Evolutionary conservation across 495 filamentous ascomycete genomes (phyloP).

Genomic region (Penicillium manginii): DNA sequence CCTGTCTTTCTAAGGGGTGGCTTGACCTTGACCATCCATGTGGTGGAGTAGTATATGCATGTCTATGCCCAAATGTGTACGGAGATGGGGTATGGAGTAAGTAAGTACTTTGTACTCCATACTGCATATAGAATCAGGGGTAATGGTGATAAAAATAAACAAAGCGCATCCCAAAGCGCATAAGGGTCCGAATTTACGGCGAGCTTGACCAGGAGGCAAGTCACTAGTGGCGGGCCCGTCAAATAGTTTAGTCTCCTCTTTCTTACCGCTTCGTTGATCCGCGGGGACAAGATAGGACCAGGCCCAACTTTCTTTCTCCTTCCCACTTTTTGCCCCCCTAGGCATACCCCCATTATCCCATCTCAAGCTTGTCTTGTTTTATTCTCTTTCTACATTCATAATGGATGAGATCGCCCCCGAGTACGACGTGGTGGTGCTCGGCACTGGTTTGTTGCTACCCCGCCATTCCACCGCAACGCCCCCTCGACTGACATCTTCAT

Average conservation of each 20-base stretch:
- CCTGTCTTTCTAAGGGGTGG: no score
- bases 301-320: constrained; percentile 25
- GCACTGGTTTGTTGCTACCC: constrained; percentile 76
- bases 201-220: constrained; percentile 10
- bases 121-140: no score
- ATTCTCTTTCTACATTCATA: constrained; percentile 29
- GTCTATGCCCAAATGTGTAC: no score
- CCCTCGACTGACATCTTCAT: constrained; percentile 36
- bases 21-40: no score
- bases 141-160: background rate
- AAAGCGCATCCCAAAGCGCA: background rate
- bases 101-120: background rate
- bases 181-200: background rate
- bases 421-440: constrained; percentile 98
- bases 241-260: constrained; percentile 37
- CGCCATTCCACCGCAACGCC: constrained; percentile 31
- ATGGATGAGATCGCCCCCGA: constrained; percentile 97
- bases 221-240: constrained; percentile 36
- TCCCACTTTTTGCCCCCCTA: constrained; percentile 19
- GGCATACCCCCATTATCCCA: constrained; percentile 18
- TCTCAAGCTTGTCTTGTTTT: constrained; percentile 16
- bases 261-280: constrained; percentile 40
- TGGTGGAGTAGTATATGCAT: background rate
- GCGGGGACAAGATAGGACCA: constrained; percentile 30
- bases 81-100: no score